phyloP scores from a whole-genome alignment of 441 rosid genomes.

The Arabidopsis hybrid region DNA sequence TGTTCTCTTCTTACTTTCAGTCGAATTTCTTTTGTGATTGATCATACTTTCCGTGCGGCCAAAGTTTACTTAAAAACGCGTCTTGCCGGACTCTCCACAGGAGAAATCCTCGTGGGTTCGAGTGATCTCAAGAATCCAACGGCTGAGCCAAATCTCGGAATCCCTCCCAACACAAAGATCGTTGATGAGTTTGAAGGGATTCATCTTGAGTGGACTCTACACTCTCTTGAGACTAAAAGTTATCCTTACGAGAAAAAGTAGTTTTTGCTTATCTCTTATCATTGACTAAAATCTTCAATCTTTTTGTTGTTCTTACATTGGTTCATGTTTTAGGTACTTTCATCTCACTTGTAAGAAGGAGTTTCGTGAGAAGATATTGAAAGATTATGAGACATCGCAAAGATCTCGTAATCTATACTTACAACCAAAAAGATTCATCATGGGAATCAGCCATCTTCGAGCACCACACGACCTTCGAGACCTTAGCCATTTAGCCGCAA shows the following conservation, averaged over 20 bases:
- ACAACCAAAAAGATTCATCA: constrained; percentile 22
- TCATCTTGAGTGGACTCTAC: constrained; percentile 52
- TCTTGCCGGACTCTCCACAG: constrained; percentile 40
- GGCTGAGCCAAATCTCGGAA: constrained; percentile 47
- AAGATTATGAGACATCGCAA: constrained; percentile 42
- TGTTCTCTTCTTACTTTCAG: constrained; percentile 43
- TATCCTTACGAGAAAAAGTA: constrained; percentile 34
- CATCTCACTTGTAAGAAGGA: constrained; percentile 50
- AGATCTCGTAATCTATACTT: constrained; percentile 52
- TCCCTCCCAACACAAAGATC: constrained; percentile 47
- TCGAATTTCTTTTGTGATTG: constrained; percentile 54
- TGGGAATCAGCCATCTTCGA: constrained; percentile 53
- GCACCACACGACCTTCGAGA: constrained; percentile 58
- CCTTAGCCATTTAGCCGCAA: constrained; percentile 52
- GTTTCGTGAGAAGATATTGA: constrained; percentile 44
- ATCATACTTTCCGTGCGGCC: constrained; percentile 53
- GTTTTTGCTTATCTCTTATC: background rate
- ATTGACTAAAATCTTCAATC: background rate
- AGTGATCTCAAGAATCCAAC: constrained; percentile 51
- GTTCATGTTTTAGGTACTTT: constrained; percentile 36
- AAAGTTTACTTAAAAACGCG: constrained; percentile 50
- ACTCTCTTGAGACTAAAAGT: constrained; percentile 46
- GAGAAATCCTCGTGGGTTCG: constrained; percentile 52
- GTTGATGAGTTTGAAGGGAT: constrained; percentile 49
- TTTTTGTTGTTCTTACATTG: background rate